These are phyloP conservation scores for Martiniozyma abietophila DNA, from an alignment of 805 yeast genomes.

Conservation along the genomic window DNA sequence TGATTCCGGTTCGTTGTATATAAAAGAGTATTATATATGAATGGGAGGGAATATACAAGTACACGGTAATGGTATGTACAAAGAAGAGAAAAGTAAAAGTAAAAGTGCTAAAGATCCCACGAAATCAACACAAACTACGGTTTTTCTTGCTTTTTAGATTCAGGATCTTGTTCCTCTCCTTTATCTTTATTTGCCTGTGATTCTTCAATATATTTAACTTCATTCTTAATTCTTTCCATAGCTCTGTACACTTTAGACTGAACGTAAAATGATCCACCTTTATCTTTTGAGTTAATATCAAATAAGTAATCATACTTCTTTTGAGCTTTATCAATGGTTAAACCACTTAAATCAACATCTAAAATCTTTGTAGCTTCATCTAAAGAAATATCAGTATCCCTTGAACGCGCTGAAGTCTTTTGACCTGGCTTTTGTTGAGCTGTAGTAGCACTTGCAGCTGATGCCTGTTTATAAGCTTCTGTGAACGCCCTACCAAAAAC, in stretches of 20 bases:
- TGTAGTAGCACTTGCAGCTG: conserved; percentile 80
- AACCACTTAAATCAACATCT: conserved; percentile 56
- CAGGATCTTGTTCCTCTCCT: not conserved
- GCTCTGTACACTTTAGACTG: conserved; percentile 94
- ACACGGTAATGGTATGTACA: too few species aligned
- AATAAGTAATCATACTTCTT: conserved; percentile 74
- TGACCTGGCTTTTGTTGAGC: conserved; percentile 25
- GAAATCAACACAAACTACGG: too few species aligned
- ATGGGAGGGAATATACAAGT: too few species aligned
- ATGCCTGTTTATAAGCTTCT: conserved; percentile 96
- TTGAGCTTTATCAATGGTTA: conserved; percentile 50
- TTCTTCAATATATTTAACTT: conserved; percentile 51
- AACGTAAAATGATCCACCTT: conserved; percentile 90
- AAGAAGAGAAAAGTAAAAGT: too few species aligned
- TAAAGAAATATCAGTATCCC: conserved; percentile 68
- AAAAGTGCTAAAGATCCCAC: too few species aligned
- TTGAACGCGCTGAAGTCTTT: conserved; percentile 34
- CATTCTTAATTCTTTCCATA: conserved; percentile 80
- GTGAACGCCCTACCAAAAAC: conserved; percentile 94
- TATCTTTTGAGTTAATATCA: conserved; percentile 83
- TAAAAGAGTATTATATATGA: too few species aligned
- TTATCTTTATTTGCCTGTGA: conserved; percentile 22
- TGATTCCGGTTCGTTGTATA: too few species aligned
- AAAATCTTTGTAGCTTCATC: conserved; percentile 90
- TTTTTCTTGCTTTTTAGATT: not conserved